Base-by-base conservation (phyloP, 1,139 yeast genomes). In the Oligophagozyma castellii region DNA sequence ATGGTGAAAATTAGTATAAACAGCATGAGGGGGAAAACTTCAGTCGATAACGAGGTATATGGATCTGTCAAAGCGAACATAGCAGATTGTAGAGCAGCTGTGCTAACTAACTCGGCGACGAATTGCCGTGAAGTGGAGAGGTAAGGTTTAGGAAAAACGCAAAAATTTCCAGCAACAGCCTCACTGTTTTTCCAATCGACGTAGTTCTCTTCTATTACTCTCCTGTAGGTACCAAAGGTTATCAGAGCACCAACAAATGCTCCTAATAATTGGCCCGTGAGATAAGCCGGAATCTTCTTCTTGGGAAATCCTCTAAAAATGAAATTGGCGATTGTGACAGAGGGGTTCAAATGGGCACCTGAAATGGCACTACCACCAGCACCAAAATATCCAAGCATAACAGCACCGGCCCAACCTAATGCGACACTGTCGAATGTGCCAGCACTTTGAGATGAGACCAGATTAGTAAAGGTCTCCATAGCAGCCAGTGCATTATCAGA, bases 381-480 rank as follows among this genome's bases (percentile, higher is more conserved):
- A 12, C 51, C 46, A 29, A 48, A 46, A 42, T 53, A 63, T 40
- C 70, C 71, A 43, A 65, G 44, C 40, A 63, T 61, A 31, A 64
- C 70, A 2, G 67, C 71, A 23, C 63, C 54, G 27, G 67, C 72
- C 70, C 70, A 66, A 14, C 63, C 57, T 34, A 64, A 44, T 5
- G 63, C 59, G 31, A 65, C 50, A 12, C 60, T 54, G 27, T 57
- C 59, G 32, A 55, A 59, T 26, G 55, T 51, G 41, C 70, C 70
- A 18, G 56, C 54, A 3, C 42, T 34, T 18, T 53, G 53, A 4
- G 47, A 39, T 4, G 43, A 32, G 6, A 30, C 48, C 28, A 33
- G 36, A 23, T 6, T 38, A 29, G n/a, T 39, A 14, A 27, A 38
- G 13, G 48, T 28, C 16, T 29, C 15, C 11, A 43, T 32, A n/a